Conservation (phyloP, 805 yeast genomes). For the Sugiyamaella boreocaroliniensis region DNA sequence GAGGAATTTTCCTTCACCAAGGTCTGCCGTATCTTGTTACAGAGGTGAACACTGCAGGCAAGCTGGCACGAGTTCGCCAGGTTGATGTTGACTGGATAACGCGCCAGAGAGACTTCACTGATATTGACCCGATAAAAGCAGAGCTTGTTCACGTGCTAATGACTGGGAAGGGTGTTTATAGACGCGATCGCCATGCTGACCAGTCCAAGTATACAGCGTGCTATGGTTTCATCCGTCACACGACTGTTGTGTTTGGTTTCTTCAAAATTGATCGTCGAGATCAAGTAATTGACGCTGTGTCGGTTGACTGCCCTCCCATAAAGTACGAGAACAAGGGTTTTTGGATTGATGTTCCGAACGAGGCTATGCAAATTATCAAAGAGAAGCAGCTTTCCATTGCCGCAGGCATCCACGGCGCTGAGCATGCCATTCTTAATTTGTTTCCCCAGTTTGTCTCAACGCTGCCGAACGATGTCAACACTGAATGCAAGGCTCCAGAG, state of each 20-base stretch:
- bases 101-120: constrained; percentile 83
- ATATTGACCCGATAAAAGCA: constrained; percentile 67
- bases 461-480: constrained; percentile 60
- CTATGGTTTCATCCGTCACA: constrained; percentile 67
- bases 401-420: constrained; percentile 95
- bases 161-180: not conserved
- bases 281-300: constrained; percentile 87
- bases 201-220: constrained; percentile 30
- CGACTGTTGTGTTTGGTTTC: constrained; percentile 82
- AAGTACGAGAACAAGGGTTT: constrained; percentile 65
- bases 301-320: constrained; percentile 84
- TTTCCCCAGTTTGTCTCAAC: constrained; percentile 68
- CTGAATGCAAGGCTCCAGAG: constrained; percentile 97
- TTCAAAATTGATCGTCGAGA: constrained; percentile 74
- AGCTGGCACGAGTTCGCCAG: constrained; percentile 75
- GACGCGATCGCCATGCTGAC: not conserved
- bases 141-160: constrained; percentile 19
- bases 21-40: constrained; percentile 83
- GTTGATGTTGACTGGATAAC: constrained; percentile 95
- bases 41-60: constrained; percentile 74
- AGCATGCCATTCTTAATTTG: constrained; percentile 78
- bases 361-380: constrained; percentile 53
- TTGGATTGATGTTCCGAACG: constrained; percentile 80
- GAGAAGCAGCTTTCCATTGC: constrained; percentile 61
- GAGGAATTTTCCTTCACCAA: constrained; percentile 91